These are phyloP conservation scores for Pseudoscleropodium purum DNA, from an alignment of 225 moss, liverwort and hornwort species.

Conservation along the genomic window DNA sequence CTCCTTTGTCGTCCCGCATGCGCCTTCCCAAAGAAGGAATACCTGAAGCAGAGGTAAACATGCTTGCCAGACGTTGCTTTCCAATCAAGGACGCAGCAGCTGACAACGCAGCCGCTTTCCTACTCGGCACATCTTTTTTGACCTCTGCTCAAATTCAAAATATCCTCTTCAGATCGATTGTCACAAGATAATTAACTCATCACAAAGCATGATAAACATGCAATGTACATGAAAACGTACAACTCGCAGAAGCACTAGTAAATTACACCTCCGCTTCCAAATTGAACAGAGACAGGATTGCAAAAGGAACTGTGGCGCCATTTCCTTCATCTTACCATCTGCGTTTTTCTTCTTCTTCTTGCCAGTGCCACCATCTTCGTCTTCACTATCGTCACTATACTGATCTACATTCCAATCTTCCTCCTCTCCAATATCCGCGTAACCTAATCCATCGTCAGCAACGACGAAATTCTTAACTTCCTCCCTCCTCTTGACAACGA, in stretches of 20 bases:
- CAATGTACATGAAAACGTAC: background rate
- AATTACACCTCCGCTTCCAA: background rate
- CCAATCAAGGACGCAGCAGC: slow-evolving; percentile 84
- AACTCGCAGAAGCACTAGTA: background rate
- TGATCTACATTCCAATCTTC: slow-evolving; percentile 81
- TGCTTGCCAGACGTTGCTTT: slow-evolving; percentile 77
- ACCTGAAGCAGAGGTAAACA: slow-evolving; percentile 82
- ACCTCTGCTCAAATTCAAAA: slow-evolving; percentile 12
- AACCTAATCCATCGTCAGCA: slow-evolving; percentile 90
- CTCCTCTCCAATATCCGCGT: slow-evolving; percentile 70
- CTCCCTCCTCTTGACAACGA: slow-evolving; percentile 69
- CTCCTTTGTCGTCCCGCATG: slow-evolving; percentile 40
- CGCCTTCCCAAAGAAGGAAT: slow-evolving; percentile 58
- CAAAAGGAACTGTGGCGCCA: background rate
- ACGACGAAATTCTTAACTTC: slow-evolving; percentile 89
- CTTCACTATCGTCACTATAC: slow-evolving; percentile 48
- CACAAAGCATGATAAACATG: background rate
- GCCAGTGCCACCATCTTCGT: slow-evolving; percentile 14
- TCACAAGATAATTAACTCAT: background rate
- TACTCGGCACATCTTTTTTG: slow-evolving; percentile 62
- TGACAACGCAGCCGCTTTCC: slow-evolving; percentile 73
- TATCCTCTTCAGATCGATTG: background rate
- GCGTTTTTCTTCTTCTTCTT: slow-evolving; percentile 57
- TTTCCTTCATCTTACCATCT: slow-evolving; percentile 19
- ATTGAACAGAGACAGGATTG: background rate